Evolutionary conservation across 352 stramenopile species (phyloP).

Genomic region (Pythium sukuiense): DNA sequence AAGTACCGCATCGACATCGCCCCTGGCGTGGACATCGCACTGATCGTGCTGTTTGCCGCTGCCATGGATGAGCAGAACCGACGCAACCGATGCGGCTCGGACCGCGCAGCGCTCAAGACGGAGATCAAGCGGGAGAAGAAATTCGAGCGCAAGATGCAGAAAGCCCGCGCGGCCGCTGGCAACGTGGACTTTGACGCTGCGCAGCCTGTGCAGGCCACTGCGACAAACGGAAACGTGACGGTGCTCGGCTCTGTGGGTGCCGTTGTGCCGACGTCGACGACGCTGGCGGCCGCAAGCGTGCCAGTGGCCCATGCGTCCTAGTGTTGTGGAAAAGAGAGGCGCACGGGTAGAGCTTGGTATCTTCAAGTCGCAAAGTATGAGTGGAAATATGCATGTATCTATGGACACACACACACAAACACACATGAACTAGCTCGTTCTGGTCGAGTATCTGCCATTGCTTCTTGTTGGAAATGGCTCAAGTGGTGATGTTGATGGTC

Average conservation of each 20-base stretch:
- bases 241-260: not conserved
- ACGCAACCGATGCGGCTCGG: not conserved
- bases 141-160: not conserved
- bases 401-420: not conserved
- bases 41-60: conserved; percentile 3
- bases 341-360: not conserved
- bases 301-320: not conserved
- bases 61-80: conserved; percentile 3
- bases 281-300: not conserved
- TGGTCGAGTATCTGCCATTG: too few species aligned
- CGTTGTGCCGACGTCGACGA: not conserved
- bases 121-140: not conserved
- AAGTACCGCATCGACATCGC: conserved; percentile 3
- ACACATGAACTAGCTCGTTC: too few species aligned
- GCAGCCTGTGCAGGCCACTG: not conserved
- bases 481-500: not conserved
- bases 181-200: not conserved
- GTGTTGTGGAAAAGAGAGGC: not conserved
- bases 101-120: not conserved
- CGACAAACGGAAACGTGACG: not conserved
- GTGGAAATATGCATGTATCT: not conserved
- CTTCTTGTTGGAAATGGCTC: too few species aligned
- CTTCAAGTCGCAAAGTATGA: not conserved
- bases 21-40: not conserved
- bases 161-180: too few species aligned